Evolutionary conservation across 129 eudicot species (phyloP).

Genomic region (Centella asiatica): DNA sequence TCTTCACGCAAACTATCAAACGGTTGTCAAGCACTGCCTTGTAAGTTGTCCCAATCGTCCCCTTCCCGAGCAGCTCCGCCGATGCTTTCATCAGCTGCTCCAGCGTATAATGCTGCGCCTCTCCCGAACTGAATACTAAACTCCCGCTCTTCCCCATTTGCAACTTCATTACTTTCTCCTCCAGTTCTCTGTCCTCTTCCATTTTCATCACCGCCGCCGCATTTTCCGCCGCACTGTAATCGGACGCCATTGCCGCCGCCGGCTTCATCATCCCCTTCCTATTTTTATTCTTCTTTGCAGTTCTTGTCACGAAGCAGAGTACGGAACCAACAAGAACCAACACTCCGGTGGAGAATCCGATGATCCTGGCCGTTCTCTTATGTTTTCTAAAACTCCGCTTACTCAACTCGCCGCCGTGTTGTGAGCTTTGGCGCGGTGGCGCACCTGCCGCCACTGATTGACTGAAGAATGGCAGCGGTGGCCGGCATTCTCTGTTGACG

Average conservation of each 20-base stretch:
- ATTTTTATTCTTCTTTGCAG: constrained; percentile 14
- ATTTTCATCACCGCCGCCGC: constrained; percentile 73
- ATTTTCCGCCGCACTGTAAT: constrained; percentile 37
- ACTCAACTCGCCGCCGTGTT: constrained; percentile 15
- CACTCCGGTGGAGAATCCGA: constrained; percentile 36
- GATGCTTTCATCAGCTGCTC: constrained; percentile 84
- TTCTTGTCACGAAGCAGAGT: constrained; percentile 26
- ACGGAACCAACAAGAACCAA: constrained; percentile 27
- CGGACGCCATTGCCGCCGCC: constrained; percentile 29
- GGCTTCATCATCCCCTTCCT: constrained; percentile 1
- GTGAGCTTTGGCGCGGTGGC: constrained; percentile 23
- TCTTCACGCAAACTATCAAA: constrained; percentile 70
- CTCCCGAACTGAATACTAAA: constrained; percentile 70
- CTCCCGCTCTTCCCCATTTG: constrained; percentile 63
- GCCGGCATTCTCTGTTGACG: constrained; percentile 46
- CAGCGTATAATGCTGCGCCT: constrained; percentile 44
- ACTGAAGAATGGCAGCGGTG: constrained; percentile 50
- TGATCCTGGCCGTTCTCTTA: constrained; percentile 22
- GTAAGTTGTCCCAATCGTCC: constrained; percentile 63
- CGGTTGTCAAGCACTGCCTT: constrained; percentile 82
- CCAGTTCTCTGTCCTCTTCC: constrained; percentile 63
- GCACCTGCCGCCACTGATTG: constrained; percentile 15
- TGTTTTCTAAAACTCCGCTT: constrained; percentile 11
- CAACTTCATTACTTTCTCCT: constrained; percentile 57
- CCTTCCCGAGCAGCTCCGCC: constrained; percentile 84